These are phyloP conservation scores for Leishmania amazonensis DNA, from an alignment of 208 protist species.

Conservation along the genomic window DNA sequence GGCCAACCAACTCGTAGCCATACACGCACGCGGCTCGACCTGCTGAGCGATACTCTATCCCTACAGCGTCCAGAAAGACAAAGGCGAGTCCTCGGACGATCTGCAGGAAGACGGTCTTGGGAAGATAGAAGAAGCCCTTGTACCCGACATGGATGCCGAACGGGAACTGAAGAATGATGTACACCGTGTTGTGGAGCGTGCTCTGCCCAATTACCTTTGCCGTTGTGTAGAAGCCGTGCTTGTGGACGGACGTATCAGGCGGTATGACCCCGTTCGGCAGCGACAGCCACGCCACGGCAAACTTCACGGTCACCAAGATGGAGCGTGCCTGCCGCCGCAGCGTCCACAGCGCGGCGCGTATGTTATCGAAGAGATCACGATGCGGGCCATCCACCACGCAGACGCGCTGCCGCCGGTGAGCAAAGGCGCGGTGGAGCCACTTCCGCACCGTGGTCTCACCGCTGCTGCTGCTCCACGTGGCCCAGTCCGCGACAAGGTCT, in stretches of 20 bases:
- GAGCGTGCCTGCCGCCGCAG: slow-evolving; percentile 65
- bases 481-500: slow-evolving; percentile 47
- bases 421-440: slow-evolving; percentile 60
- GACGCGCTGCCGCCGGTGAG: slow-evolving; percentile 53
- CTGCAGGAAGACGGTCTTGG: slow-evolving; percentile 64
- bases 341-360: slow-evolving; percentile 71
- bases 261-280: slow-evolving; percentile 60
- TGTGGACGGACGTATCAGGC: slow-evolving; percentile 23
- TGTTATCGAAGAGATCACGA: slow-evolving; percentile 77
- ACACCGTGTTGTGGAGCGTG: slow-evolving; percentile 51
- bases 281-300: slow-evolving; percentile 62
- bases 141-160: slow-evolving; percentile 55
- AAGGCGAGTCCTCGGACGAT: slow-evolving; percentile 43
- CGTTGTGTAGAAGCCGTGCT: slow-evolving; percentile 68
- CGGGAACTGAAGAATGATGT: slow-evolving; percentile 78
- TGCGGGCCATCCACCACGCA: slow-evolving; percentile 73
- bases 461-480: slow-evolving; percentile 35
- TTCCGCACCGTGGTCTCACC: slow-evolving; percentile 28
- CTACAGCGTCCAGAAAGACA: slow-evolving; percentile 54
- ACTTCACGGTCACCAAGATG: slow-evolving; percentile 67
- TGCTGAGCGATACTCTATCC: slow-evolving; percentile 21
- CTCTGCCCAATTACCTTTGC: slow-evolving; percentile 78
- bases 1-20: slow-evolving; percentile 21
- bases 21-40: slow-evolving; percentile 15
- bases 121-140: slow-evolving; percentile 70